phyloP scores from a whole-genome alignment of 805 yeast species.

The Yarrowia sp. region DNA sequence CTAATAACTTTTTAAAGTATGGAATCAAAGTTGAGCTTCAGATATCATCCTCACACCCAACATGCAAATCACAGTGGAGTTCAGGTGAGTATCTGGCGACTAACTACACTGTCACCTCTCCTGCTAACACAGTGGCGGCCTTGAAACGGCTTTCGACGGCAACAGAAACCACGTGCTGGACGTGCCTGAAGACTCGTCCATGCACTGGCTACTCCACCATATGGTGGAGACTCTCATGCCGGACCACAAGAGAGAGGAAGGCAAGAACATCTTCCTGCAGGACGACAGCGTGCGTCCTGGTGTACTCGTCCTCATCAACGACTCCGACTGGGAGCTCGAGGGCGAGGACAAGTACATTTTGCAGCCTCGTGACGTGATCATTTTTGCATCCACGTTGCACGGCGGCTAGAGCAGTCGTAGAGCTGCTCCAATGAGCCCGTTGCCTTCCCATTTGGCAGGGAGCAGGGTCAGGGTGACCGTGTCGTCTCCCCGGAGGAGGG shows the following conservation, averaged over 20 bases:
- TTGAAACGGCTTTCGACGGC: constrained; percentile 72
- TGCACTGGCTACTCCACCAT: constrained; percentile 54
- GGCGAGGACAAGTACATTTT: constrained; percentile 81
- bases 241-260: constrained; percentile 54
- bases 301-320: constrained; percentile 84
- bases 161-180: constrained; percentile 53
- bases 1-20: neutral
- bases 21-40: neutral
- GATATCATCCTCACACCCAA: neutral
- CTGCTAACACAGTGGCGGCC: constrained; percentile 58
- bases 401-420: constrained; percentile 60
- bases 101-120: neutral
- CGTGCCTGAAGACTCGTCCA: constrained; percentile 43
- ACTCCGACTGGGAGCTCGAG: constrained; percentile 95
- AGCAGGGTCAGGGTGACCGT: neutral
- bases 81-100: constrained; percentile 31
- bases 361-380: constrained; percentile 70
- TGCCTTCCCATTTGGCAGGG: constrained; percentile 13
- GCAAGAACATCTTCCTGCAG: constrained; percentile 72
- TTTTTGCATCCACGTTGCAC: constrained; percentile 90
- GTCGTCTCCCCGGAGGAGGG: constrained; percentile 10
- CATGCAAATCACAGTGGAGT: constrained; percentile 37
- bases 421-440: constrained; percentile 15
- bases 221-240: constrained; percentile 41
- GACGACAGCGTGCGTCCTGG: constrained; percentile 80